Evolutionary conservation across 75 land plant genomes (phyloP).

Genomic region (Gnetum montanum): DNA sequence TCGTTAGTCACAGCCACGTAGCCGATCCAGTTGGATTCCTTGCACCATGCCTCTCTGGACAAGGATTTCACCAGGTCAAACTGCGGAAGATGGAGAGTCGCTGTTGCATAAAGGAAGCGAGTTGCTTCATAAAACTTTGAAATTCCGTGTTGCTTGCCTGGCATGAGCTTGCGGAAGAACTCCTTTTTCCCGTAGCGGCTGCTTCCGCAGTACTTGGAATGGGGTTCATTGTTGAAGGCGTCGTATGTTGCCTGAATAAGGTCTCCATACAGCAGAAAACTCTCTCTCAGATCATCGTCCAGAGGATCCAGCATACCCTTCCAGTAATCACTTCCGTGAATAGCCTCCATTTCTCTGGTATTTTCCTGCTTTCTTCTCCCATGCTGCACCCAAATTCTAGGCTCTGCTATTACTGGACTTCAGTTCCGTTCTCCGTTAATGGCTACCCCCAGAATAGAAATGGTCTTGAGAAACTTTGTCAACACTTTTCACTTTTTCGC

Average conservation of each 20-base stretch:
- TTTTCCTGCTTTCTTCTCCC: neutral
- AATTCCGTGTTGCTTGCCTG: neutral
- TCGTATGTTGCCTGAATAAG: slow-evolving; percentile 61
- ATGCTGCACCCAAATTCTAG: too few relatives aligned
- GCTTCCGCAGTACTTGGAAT: slow-evolving; percentile 55
- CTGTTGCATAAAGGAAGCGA: slow-evolving; percentile 57
- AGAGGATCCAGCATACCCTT: slow-evolving; percentile 51
- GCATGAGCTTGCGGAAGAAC: slow-evolving; percentile 41
- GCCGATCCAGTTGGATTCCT: slow-evolving; percentile 78
- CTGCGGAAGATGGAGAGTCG: slow-evolving; percentile 22
- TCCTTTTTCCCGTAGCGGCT: slow-evolving; percentile 44
- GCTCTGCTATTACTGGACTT: too few relatives aligned
- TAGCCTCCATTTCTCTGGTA: slow-evolving; percentile 25
- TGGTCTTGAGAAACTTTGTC: too few relatives aligned
- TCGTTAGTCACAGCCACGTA: slow-evolving; percentile 62
- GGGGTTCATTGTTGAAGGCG: slow-evolving; percentile 47
- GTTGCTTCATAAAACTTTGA: slow-evolving; percentile 38
- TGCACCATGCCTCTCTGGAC: slow-evolving; percentile 59
- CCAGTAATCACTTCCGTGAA: slow-evolving; percentile 58
- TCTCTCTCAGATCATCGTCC: slow-evolving; percentile 35
- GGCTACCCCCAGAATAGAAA: too few relatives aligned
- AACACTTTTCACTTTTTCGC: too few relatives aligned
- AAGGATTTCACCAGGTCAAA: slow-evolving; percentile 33
- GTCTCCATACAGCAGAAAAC: slow-evolving; percentile 57
- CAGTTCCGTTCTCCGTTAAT: too few relatives aligned